phyloP scores from a whole-genome alignment of 2,329 filamentous ascomycete species.

The Phyllosticta citriasiana region DNA sequence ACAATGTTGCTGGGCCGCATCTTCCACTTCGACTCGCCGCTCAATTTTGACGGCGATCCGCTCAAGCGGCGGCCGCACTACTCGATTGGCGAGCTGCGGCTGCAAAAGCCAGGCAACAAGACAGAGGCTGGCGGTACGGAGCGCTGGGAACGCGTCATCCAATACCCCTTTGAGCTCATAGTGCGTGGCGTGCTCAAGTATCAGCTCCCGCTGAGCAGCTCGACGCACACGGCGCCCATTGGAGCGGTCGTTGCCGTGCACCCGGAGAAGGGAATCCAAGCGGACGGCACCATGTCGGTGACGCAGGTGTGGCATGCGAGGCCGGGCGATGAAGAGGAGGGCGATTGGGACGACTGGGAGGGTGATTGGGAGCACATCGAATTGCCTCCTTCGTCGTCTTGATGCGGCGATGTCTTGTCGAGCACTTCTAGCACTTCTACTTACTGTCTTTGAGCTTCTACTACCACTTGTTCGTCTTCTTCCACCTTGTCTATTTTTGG shows the following conservation, averaged over 20 bases:
- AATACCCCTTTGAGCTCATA: conserved; percentile 89
- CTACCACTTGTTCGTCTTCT: background rate
- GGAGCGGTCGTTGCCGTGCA: conserved; percentile 26
- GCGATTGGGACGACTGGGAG: background rate
- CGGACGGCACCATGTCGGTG: conserved; percentile 7
- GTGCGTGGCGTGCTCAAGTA: conserved; percentile 88
- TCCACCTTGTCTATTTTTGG: background rate
- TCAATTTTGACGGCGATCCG: conserved; percentile 83
- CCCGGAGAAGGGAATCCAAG: conserved; percentile 7
- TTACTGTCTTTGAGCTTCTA: background rate
- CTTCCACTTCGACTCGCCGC: conserved; percentile 72
- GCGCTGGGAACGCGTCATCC: conserved; percentile 81
- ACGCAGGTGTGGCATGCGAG: background rate
- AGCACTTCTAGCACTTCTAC: background rate
- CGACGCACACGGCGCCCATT: conserved; percentile 42
- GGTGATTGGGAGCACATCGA: background rate
- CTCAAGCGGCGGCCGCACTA: conserved; percentile 62
- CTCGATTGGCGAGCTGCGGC: conserved; percentile 73
- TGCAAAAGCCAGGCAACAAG: conserved; percentile 75
- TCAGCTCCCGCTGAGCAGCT: conserved; percentile 49
- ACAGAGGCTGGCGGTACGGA: conserved; percentile 72
- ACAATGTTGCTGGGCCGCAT: conserved; percentile 92
- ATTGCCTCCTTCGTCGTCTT: background rate
- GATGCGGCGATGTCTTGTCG: background rate
- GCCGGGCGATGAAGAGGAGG: background rate